Evolutionary conservation across 169 alveolate genomes (phyloP), one percentile per base, ranked within the genome.

Genomic region (Toxoplasma gondii): DNA sequence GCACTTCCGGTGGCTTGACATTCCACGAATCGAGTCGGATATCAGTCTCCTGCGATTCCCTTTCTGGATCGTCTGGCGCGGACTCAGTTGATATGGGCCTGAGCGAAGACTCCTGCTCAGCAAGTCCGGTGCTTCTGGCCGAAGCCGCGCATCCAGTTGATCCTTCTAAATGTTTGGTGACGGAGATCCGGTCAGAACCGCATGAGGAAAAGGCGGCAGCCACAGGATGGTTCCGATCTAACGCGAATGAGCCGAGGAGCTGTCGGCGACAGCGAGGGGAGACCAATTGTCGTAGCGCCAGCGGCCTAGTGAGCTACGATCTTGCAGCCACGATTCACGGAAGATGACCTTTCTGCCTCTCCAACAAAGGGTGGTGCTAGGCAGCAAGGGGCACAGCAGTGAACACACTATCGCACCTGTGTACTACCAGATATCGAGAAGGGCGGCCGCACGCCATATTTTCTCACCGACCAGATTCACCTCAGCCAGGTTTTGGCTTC

Each of bases 71-170:
- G 87, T 44, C 87, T 27, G 87, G 31, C 10, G 87, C 45, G 16
- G 87, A 78, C 87, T 78, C 87, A 34, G 87, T 78, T 19, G 87
- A 78, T 27, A 78, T 78, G 44, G 29, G 45, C 22, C 87, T 78
- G 24, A 78, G 87, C 87, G 87, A 78, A 78, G 87, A 78, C 43
- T 78, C 87, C 1, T 19, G 44, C 41, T 34, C 87, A 39, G 87
- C 45, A 0, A 78, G 87, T 39, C 87, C 87, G 45, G 34, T 78
- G 49, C 53, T 78, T 34, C 87, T n/a, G 87, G 41, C 49, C 27
- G 44, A 34, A 38, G 87, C 87, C 7, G 45, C 87, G 19, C 83
- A 9, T 49, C 27, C 58, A 49, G 58, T 49, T 49, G 1, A 64
- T 31, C 34, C 78, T 29, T 64, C n/a, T 24, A 64, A 29, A 0